phyloP scores from a whole-genome alignment of 805 yeast species.

The Kazachstania psychrophila region DNA sequence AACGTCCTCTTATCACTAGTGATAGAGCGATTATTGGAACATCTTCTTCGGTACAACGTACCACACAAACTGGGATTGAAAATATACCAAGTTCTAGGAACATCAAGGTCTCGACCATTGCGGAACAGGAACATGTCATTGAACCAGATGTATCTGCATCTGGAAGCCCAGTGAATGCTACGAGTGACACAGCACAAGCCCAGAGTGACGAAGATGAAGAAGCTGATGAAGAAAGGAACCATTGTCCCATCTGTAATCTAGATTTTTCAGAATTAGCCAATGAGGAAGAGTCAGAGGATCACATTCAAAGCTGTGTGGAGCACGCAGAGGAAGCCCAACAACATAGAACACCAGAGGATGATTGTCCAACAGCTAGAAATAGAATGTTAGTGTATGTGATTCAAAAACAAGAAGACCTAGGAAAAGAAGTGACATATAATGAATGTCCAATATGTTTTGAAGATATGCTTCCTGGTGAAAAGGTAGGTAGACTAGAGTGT shows the following conservation, averaged over 20 bases:
- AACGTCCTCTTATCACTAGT: too few relatives aligned
- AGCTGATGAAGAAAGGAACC: constrained; percentile 5
- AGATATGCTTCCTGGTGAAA: constrained; percentile 74
- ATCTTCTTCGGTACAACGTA: too few relatives aligned
- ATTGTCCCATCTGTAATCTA: constrained; percentile 35
- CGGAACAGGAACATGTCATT: neutral
- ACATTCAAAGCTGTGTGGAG: constrained; percentile 60
- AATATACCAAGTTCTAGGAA: too few relatives aligned
- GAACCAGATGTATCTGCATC: too few relatives aligned
- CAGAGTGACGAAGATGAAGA: too few relatives aligned
- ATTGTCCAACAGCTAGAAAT: constrained; percentile 32
- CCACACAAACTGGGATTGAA: too few relatives aligned
- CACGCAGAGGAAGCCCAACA: constrained; percentile 41
- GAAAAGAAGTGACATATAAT: constrained; percentile 34
- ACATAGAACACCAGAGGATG: constrained; percentile 38
- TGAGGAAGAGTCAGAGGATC: constrained; percentile 33
- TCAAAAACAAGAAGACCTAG: constrained; percentile 10
- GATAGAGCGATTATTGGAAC: too few relatives aligned
- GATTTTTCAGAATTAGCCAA: constrained; percentile 3
- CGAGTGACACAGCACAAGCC: too few relatives aligned
- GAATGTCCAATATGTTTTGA: constrained; percentile 96
- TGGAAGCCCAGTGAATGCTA: too few relatives aligned
- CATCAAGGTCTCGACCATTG: too few relatives aligned
- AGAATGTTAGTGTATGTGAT: constrained; percentile 74
- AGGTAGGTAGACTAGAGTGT: constrained; percentile 88